These are phyloP conservation scores for Microbotryum saponariae DNA, from an alignment of 1,284 basidiomycete genomes.

Conservation along the genomic window DNA sequence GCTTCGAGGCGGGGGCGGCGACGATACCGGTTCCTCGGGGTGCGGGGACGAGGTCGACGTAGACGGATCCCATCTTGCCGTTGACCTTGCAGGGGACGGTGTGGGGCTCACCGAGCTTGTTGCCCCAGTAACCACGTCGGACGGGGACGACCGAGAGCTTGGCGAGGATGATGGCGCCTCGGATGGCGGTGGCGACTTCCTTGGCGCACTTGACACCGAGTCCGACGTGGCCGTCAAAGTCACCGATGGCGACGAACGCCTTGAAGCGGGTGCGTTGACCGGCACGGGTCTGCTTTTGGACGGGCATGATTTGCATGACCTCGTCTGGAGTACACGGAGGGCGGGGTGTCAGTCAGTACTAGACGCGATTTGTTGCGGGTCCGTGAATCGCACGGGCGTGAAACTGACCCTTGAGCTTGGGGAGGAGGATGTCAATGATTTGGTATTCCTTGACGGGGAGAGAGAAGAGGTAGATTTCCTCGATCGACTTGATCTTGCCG, in stretches of 20 bases:
- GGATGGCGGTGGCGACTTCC: slow-evolving; percentile 98
- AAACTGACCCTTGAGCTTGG: slow-evolving; percentile 71
- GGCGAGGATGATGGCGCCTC: slow-evolving; percentile 94
- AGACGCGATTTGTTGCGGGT: background rate
- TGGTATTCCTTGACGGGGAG: slow-evolving; percentile 98
- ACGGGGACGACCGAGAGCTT: slow-evolving; percentile 94
- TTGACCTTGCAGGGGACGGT: slow-evolving; percentile 98
- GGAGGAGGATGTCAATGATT: slow-evolving; percentile 95
- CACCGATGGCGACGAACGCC: slow-evolving; percentile 99
- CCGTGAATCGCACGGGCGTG: no score
- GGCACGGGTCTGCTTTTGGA: slow-evolving; percentile 99
- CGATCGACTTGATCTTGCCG: slow-evolving; percentile 99
- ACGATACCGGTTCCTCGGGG: slow-evolving; percentile 98
- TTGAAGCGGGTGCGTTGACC: slow-evolving; percentile 99
- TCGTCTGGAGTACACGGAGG: slow-evolving; percentile 51
- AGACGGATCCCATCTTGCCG: slow-evolving; percentile 98
- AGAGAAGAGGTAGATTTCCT: slow-evolving; percentile 99
- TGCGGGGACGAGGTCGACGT: slow-evolving; percentile 97
- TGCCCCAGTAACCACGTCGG: slow-evolving; percentile 91
- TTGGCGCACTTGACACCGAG: slow-evolving; percentile 99
- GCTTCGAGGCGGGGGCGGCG: slow-evolving; percentile 94
- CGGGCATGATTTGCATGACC: slow-evolving; percentile 99
- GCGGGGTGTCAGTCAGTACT: no score
- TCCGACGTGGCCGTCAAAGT: slow-evolving; percentile 96
- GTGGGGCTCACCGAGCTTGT: slow-evolving; percentile 95